Evolutionary conservation across 768 basidiomycete genomes (phyloP).

Genomic region (Mycena vitilis): DNA sequence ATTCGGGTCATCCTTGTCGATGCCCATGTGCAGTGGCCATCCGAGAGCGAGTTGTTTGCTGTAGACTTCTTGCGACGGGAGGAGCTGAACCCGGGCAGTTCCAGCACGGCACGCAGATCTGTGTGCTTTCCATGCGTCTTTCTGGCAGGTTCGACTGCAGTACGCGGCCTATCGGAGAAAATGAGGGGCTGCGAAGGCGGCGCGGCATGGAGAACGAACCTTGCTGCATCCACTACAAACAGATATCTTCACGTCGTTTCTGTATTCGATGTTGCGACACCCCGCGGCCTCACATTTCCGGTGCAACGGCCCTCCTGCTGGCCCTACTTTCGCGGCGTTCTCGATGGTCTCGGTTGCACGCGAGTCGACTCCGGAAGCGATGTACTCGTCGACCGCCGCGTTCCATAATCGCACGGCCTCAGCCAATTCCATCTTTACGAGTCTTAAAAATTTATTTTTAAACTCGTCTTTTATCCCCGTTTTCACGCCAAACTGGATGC

Average conservation of each 20-base stretch:
- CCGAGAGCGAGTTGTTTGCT: not conserved
- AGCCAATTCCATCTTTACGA: not conserved
- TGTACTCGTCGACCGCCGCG: constrained; percentile 12
- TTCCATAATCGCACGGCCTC: not conserved
- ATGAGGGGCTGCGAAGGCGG: too few relatives aligned
- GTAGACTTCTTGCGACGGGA: constrained; percentile 8
- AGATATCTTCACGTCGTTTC: constrained; percentile 6
- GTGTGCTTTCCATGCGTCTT: not conserved
- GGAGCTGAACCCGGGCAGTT: not conserved
- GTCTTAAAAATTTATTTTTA: too few relatives aligned
- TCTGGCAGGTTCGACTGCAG: constrained; percentile 6
- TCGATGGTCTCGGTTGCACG: constrained; percentile 5
- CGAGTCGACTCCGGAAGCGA: constrained; percentile 5
- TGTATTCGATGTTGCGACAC: constrained; percentile 2
- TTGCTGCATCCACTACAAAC: constrained; percentile 2
- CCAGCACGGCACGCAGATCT: not conserved
- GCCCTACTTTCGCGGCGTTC: constrained; percentile 9
- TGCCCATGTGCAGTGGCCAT: too few relatives aligned
- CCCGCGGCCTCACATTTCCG: constrained; percentile 11
- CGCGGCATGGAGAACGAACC: not conserved
- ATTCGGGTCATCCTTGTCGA: too few relatives aligned
- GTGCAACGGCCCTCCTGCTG: constrained; percentile 10
- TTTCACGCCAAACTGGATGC: too few relatives aligned
- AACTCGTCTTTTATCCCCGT: too few relatives aligned
- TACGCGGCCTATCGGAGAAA: not conserved